Evolutionary conservation across 148 eudicot genomes (phyloP), one percentile per base, ranked within the genome.

Genomic region (Vaccinium darrowii): DNA sequence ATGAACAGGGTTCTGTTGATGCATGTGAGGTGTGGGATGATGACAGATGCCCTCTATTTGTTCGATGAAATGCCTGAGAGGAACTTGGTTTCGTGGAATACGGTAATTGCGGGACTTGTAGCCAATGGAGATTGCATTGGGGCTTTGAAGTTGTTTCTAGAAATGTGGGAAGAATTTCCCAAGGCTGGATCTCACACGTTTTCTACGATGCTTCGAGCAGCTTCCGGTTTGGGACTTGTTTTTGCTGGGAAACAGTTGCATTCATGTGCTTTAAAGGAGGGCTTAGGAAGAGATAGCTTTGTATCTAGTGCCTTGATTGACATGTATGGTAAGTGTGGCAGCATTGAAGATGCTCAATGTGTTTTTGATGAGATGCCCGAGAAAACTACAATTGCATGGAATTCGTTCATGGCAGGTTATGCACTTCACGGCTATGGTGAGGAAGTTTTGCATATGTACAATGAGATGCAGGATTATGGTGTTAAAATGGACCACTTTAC

Each of bases 371-470:
- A 63, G 74, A 90, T 95, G 94, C 93, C 93, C 8, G 81, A 83
- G 87, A 95, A 94, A 90, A 91, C 94, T n/a, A 93, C 98, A 9
- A 94, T 94, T 2, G 95, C 87, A n/a, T 95, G 98, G 98, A 95
- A 95, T 85, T 86, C 93, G 7, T 91, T 95, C 39, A 94, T 95
- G 60, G 94, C 96, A 54, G 93, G 91, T 33, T 93, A 93, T 87
- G 94, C 94, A 15, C 95, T 94, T 88, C 93, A 93, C 89, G 98
- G 98, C 58, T 94, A 94, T 85, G 92, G 98, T 72, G 97, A 94
- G 87, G 96, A 94, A 81, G 98, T 96, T 77, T 88, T 94, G 88
- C 54, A 86, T 82, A 81, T 94, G 89, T 93, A 94, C 84, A 92
- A 93, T 84, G 94, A 92, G 80, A 95, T 95, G 98, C 95, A 88